A percentile compares a stretch with the other conserved stretches of the same genome.
Evolutionary conservation across 73 alveolate species (phyloP).

Genomic region (Tetrahymena thermophila): DNA sequence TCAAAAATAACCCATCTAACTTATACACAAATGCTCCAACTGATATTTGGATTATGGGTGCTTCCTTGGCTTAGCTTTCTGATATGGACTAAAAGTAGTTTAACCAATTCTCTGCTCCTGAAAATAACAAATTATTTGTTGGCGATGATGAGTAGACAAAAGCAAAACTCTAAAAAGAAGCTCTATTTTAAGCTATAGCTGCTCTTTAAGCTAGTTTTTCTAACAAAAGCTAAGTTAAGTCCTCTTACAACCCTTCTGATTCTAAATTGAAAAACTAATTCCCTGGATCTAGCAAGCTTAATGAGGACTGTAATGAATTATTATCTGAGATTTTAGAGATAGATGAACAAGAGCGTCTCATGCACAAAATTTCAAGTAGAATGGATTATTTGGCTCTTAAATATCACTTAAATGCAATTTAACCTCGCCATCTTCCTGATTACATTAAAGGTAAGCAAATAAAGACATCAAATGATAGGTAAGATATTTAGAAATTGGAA

Average conservation of each 20-base stretch:
- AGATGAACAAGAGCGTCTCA: neutral
- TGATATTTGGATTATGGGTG: neutral
- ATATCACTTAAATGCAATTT: neutral
- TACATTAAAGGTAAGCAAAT: neutral
- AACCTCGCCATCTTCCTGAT: neutral
- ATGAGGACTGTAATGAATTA: neutral
- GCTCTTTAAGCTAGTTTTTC: neutral
- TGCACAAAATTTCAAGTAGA: neutral
- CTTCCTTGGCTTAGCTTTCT: neutral
- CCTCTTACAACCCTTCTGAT: neutral
- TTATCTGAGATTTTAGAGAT: neutral
- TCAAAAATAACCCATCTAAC: neutral
- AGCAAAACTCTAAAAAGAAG: neutral
- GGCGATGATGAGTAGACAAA: neutral
- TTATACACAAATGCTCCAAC: neutral
- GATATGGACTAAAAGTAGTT: neutral
- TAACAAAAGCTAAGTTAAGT: neutral
- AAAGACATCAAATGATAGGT: neutral
- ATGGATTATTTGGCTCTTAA: neutral
- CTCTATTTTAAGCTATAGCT: neutral
- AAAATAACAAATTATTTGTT: neutral
- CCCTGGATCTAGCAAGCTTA: neutral
- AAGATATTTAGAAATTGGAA: neutral
- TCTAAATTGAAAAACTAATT: neutral
- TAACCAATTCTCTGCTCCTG: neutral